Evolutionary conservation across 345 rosid species (phyloP).

Genomic region (Noccaea caerulescens): DNA sequence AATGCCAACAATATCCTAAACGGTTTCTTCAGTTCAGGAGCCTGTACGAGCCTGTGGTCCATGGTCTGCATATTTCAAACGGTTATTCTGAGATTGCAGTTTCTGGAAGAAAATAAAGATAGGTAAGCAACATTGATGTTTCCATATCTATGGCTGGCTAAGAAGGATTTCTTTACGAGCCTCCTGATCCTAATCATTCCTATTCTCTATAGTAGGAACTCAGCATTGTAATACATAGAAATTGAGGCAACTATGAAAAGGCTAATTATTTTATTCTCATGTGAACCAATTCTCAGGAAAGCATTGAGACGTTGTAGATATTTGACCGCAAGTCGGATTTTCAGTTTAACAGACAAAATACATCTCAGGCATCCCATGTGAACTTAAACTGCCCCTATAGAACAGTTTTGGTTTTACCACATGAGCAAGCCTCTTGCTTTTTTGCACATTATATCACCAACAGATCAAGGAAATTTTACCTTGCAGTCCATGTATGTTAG

Average conservation of each 20-base stretch:
- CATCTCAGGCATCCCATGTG: slow-evolving; percentile 6
- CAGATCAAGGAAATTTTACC: slow-evolving; percentile 52
- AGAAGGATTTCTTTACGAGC: too few species aligned
- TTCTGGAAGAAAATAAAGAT: slow-evolving; percentile 25
- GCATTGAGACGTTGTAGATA: neutral
- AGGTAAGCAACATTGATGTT: slow-evolving; percentile 29
- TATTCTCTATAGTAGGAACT: too few species aligned
- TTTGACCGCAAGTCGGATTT: slow-evolving; percentile 9
- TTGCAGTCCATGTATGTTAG: slow-evolving; percentile 91
- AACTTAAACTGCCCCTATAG: slow-evolving; percentile 11
- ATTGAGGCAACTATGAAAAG: too few species aligned
- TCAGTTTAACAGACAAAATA: slow-evolving; percentile 7
- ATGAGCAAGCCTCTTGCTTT: slow-evolving; percentile 22
- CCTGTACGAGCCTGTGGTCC: slow-evolving; percentile 71
- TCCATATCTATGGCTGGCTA: neutral
- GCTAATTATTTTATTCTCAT: too few species aligned
- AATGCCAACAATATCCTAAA: slow-evolving; percentile 89
- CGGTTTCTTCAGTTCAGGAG: slow-evolving; percentile 52
- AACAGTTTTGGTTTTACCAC: slow-evolving; percentile 24
- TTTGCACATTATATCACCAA: slow-evolving; percentile 14
- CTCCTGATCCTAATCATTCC: too few species aligned
- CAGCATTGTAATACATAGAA: too few species aligned
- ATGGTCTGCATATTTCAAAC: slow-evolving; percentile 62
- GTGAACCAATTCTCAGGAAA: neutral
- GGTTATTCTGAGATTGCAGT: slow-evolving; percentile 45